These are phyloP conservation scores for Tetrastigma voinierianum DNA, from an alignment of 164 flowering plant genomes.

Conservation along the genomic window DNA sequence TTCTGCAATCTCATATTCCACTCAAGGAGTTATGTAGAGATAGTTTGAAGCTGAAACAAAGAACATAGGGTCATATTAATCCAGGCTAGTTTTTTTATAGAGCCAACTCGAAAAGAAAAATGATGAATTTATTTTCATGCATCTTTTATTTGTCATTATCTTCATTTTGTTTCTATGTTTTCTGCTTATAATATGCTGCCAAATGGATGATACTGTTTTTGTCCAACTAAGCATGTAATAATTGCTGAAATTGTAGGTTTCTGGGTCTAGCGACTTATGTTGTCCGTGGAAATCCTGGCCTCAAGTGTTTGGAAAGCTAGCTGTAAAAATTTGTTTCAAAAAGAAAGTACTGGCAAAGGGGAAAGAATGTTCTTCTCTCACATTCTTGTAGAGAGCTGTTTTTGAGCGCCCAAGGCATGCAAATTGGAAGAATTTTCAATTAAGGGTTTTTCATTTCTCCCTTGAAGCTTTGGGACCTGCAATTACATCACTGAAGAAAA, in stretches of 20 bases:
- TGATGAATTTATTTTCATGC: background rate
- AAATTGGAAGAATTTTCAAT: slow-evolving; percentile 53
- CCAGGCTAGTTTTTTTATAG: background rate
- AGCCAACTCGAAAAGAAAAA: background rate
- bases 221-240: background rate
- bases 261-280: slow-evolving; percentile 45
- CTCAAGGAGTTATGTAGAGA: background rate
- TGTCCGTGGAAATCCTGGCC: slow-evolving; percentile 44
- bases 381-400: slow-evolving; percentile 23
- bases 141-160: too few species aligned
- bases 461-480: slow-evolving; percentile 53
- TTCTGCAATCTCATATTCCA: background rate
- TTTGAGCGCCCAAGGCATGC: slow-evolving; percentile 36
- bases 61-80: background rate
- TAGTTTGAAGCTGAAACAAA: background rate
- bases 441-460: slow-evolving; percentile 61
- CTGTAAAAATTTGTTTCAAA: slow-evolving; percentile 47
- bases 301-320: slow-evolving; percentile 55
- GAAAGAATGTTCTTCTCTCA: slow-evolving; percentile 11
- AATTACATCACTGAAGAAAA: slow-evolving; percentile 33
- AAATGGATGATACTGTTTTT: background rate
- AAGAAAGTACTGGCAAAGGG: slow-evolving; percentile 17
- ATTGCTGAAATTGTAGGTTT: slow-evolving; percentile 47
- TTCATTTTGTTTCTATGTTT: too few species aligned
- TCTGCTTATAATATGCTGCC: background rate